Evolutionary conservation across 192 early-diverging fungal species (phyloP), one percentile per base, ranked within the genome.

Genomic region (Gigaspora rosea): DNA sequence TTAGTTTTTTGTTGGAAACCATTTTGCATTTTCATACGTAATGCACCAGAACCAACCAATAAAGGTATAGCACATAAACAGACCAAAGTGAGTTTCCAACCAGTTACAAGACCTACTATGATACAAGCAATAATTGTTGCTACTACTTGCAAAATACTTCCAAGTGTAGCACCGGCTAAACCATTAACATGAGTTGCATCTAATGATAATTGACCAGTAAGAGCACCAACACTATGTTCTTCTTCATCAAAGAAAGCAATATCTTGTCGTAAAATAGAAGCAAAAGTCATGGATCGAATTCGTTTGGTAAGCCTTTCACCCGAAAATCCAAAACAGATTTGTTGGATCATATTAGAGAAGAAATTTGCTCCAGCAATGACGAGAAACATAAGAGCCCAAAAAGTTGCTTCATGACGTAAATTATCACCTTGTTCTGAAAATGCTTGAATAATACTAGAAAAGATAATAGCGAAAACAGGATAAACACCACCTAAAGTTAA

Each of bases 381-480:
- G 13, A 72, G 75, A 77, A 91, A 86, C 81, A 86, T 82, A 48
- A 83, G 27, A 2, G 86, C 77, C 80, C 82, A 90, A 59, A 82
- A 81, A 64, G 79, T 84, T 56, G 84, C 77, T n/a, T 80, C 82
- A 1, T 64, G 56, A 10, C 32, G 54, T 32, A 80, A 73, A 13
- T 78, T 49, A 61, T 49, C 51, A 5, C 35, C 15, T 18, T 71
- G 18, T n/a, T 72, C 35, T 7, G 78, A 41, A 8, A 82, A 65
- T 18, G 76, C 57, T 27, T 71, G 51, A n/a, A 82, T 48, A 70
- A 82, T 82, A 62, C 79, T 76, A 16, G 89, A 81, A 76, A 91
- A 91, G 56, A 91, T 79, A 33, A 95, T 82, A 22, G 93, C 88
- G 80, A 95, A 97, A 32, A 90, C 80, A 15, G 95, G 95, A 75